Evolutionary conservation across 768 basidiomycete genomes (phyloP), one percentile per base, ranked within the genome.

Genomic region (Clitopilus passeckerianus): DNA sequence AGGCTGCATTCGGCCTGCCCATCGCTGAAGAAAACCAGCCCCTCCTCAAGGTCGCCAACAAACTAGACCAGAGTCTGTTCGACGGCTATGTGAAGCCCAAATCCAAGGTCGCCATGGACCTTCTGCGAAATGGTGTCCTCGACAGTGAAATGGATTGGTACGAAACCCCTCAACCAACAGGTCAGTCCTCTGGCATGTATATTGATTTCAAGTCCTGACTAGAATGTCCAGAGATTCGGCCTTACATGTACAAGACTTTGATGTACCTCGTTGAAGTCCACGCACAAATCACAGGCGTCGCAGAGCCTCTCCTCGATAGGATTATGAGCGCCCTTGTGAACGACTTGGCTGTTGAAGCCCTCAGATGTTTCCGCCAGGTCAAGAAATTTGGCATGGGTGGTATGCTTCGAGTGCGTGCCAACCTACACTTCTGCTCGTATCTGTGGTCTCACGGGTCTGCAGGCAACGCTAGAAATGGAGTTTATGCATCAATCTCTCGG

Each of bases 391-490:
- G 95, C 16, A 97, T 98, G 89, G 97, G 97, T 30, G 97, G 97
- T 8, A 98, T 98, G 97, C 81, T 99, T 46, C 86, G 93, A 53
- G 95, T 97, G 70, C 60, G 89, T 79, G 24, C 27, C 37, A 34
- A 20, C 34, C 43, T 35, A 35, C 44, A 10, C 41, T 30, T 30
- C 27, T 7, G 7, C 7, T 7, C 7, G 3, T 30, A 30, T 30
- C 7, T 30, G 7, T n/a, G n/a, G n/a, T n/a, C 27, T 30, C 27
- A 30, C 27, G 27, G 4, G 27, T 7, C 27, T 7, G 7, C 27
- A 98, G 95, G 97, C 97, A 14, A 98, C 97, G 5, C 86, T 99
- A 24, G 96, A 98, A 73, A 97, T 98, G 64, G 97, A 98, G 75
- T 98, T 98, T 77, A 87, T 98, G 80, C 96, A 99, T 72, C 97